Percentiles rank a stretch among this genome's conserved stretches.
phyloP scores from a whole-genome alignment of 768 basidiomycete genomes.

The Hortiboletus flavorubellus region DNA sequence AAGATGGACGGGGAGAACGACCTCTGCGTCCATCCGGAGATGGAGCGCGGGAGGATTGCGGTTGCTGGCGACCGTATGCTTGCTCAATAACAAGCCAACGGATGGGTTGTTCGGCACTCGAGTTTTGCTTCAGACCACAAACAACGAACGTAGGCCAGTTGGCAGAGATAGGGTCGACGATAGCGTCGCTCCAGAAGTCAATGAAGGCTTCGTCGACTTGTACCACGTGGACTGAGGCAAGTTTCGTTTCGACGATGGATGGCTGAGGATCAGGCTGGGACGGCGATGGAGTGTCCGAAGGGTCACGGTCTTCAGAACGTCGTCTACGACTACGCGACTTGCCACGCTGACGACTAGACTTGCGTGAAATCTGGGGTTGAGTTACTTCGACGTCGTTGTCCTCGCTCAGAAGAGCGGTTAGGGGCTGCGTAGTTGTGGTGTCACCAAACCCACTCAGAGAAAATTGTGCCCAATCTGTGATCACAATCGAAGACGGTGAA shows the following conservation, averaged over 20 bases:
- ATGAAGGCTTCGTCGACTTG: conserved; percentile 78
- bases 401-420: conserved; percentile 56
- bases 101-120: conserved; percentile 30
- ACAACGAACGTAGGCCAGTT: conserved; percentile 69
- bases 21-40: conserved; percentile 27
- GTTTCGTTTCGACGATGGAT: conserved; percentile 33
- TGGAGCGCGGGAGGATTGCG: conserved; percentile 27
- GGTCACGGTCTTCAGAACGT: conserved; percentile 19
- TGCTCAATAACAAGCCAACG: conserved; percentile 74
- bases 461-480: conserved; percentile 66
- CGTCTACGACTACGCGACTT: conserved; percentile 26
- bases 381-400: conserved; percentile 67
- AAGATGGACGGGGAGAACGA: conserved; percentile 43
- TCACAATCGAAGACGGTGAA: conserved; percentile 27
- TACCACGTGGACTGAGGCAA: conserved; percentile 41
- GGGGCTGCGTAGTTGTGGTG: conserved; percentile 32
- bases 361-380: conserved; percentile 33
- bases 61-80: conserved; percentile 40
- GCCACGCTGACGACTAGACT: conserved; percentile 33
- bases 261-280: conserved; percentile 19
- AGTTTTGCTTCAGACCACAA: conserved; percentile 55
- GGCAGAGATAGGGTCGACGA: conserved; percentile 63
- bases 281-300: conserved; percentile 9
- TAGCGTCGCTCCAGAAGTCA: conserved; percentile 77
- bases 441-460: conserved; percentile 60